Conservation (phyloP, 345 rosid species). For the Aegle marmelos region DNA sequence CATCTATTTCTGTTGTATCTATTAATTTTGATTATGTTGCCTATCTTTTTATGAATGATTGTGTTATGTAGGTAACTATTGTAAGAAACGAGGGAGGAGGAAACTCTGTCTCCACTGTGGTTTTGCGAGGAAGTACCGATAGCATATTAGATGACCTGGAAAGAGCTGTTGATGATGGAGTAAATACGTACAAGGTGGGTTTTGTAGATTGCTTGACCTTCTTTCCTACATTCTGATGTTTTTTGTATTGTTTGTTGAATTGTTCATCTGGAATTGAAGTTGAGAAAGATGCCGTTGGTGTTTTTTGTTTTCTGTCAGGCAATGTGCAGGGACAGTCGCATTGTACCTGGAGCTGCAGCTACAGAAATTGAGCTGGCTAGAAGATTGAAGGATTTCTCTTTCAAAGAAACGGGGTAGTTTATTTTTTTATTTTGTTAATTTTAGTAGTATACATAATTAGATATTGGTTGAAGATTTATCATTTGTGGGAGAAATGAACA, state of each 20-base stretch:
- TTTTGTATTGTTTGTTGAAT: background rate
- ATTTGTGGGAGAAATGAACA: background rate
- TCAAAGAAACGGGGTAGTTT: conserved; percentile 85
- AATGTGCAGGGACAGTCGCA: conserved; percentile 97
- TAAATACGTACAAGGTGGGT: conserved; percentile 89
- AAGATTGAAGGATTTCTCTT: conserved; percentile 87
- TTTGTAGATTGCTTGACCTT: conserved; percentile 4
- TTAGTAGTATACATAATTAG: background rate
- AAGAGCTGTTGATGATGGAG: conserved; percentile 99
- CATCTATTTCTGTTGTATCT: background rate
- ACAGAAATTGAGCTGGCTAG: conserved; percentile 95
- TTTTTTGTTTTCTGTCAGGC: conserved; percentile 45
- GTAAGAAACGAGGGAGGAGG: conserved; percentile 95
- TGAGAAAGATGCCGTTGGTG: background rate
- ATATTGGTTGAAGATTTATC: background rate
- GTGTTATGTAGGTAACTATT: conserved; percentile 60
- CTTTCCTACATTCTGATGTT: background rate
- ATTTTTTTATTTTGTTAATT: conserved; percentile 2
- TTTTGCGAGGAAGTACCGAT: conserved; percentile 93
- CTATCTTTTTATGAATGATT: background rate
- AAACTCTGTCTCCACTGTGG: conserved; percentile 79
- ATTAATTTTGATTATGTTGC: background rate
- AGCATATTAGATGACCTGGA: conserved; percentile 97
- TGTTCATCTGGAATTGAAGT: background rate
- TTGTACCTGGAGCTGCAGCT: conserved; percentile 92